phyloP scores from a whole-genome alignment of 768 basidiomycete genomes.

The Termitomyces sp. region DNA sequence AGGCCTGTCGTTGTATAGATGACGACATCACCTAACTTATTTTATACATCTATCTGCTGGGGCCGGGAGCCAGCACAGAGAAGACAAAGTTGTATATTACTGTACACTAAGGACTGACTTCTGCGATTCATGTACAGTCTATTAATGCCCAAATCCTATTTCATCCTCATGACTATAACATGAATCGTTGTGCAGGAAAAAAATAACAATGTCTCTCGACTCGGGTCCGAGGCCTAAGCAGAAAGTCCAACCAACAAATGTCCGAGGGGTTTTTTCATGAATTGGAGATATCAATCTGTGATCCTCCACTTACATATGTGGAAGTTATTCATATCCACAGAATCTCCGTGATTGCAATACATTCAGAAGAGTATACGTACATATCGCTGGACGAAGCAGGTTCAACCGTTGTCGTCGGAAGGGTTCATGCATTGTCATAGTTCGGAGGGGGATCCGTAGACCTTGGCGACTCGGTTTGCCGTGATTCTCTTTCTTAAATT shows the following conservation, averaged over 20 bases:
- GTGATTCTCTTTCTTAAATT: slow-evolving; percentile 39
- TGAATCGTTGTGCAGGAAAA: background rate
- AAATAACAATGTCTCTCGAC: background rate
- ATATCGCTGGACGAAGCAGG: background rate
- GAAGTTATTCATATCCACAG: background rate
- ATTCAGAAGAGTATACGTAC: background rate
- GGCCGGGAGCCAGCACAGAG: background rate
- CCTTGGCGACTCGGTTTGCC: slow-evolving; percentile 24
- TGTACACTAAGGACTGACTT: background rate
- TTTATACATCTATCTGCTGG: background rate
- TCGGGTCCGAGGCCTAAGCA: too few species aligned
- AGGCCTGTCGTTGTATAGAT: background rate
- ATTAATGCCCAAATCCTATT: background rate
- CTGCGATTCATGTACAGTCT: background rate
- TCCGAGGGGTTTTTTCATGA: background rate
- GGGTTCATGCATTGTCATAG: background rate
- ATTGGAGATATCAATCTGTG: background rate
- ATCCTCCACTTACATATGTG: background rate
- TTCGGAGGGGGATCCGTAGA: slow-evolving; percentile 2
- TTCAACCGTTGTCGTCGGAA: background rate
- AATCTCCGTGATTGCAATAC: background rate
- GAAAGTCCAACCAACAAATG: background rate
- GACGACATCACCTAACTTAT: background rate
- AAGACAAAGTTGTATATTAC: background rate
- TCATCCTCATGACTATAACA: background rate